A percentile compares a stretch with the other conserved stretches of the same genome.
Conservation (phyloP, 1,284 basidiomycete species). For the Stereum hirsutum region DNA sequence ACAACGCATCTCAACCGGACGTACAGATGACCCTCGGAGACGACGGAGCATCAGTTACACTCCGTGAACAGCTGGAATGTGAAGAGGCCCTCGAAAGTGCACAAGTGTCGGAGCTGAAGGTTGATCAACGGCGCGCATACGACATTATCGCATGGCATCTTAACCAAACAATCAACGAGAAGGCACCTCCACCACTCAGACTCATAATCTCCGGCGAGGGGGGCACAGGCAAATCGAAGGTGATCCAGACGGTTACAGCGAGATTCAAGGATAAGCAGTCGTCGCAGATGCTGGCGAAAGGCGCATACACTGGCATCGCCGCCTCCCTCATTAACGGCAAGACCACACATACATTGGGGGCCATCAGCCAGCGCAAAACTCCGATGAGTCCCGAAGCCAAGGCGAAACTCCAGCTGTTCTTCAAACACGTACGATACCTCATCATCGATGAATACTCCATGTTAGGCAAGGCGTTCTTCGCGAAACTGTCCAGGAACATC, state of each 20-base stretch:
- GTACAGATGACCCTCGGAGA: too few species aligned
- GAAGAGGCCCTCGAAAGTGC: background rate
- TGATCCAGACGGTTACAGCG: conserved; percentile 23
- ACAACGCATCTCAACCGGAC: background rate
- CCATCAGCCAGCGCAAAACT: conserved; percentile 2
- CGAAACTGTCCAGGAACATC: conserved; percentile 15
- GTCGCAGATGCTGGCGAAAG: conserved; percentile 15
- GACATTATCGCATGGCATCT: conserved; percentile 22
- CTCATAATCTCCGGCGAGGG: conserved; percentile 26
- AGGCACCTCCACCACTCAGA: conserved; percentile 14
- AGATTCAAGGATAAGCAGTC: conserved; percentile 12
- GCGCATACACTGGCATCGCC: conserved; percentile 25
- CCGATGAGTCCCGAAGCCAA: conserved; percentile 1
- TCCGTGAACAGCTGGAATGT: background rate
- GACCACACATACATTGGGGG: conserved; percentile 16
- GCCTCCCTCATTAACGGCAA: conserved; percentile 24
- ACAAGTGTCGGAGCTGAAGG: background rate
- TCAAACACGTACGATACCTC: conserved; percentile 17
- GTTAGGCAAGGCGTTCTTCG: conserved; percentile 20
- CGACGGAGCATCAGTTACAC: too few species aligned
- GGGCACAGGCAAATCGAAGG: conserved; percentile 27
- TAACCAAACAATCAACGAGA: conserved; percentile 12
- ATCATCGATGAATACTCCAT: conserved; percentile 27
- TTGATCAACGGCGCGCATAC: conserved; percentile 19
- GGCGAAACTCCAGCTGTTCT: conserved; percentile 10